A percentile compares a stretch with the other conserved stretches of the same genome.
phyloP scores from a whole-genome alignment of 345 rosid genomes.

The Gossypioides kirkii region DNA sequence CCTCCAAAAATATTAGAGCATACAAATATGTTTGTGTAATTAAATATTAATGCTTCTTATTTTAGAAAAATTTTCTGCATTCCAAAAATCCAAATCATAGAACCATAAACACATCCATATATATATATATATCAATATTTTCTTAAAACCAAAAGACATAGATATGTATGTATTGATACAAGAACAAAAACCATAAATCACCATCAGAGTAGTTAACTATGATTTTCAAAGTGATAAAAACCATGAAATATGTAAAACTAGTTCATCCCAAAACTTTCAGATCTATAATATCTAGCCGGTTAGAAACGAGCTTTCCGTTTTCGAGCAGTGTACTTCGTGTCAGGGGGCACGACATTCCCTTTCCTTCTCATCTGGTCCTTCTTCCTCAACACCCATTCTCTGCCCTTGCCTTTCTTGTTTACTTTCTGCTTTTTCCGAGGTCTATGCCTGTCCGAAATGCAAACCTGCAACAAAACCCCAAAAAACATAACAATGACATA shows the following conservation, averaged over 20 bases:
- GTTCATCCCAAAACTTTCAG: background rate
- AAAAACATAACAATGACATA: background rate
- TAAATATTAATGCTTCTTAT: too few relatives aligned
- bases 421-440: slow-evolving; percentile 75
- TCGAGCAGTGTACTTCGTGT: slow-evolving; percentile 74
- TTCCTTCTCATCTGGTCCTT: slow-evolving; percentile 82
- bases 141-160: background rate
- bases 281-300: background rate
- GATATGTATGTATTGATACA: background rate
- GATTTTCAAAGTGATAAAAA: too few relatives aligned
- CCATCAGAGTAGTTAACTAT: background rate
- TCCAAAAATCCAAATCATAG: background rate
- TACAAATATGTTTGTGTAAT: too few relatives aligned
- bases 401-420: slow-evolving; percentile 61
- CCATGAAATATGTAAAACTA: background rate
- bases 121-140: too few relatives aligned
- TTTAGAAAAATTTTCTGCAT: background rate
- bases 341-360: slow-evolving; percentile 68
- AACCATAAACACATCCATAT: too few relatives aligned
- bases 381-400: slow-evolving; percentile 77
- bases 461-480: slow-evolving; percentile 35
- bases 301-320: slow-evolving; percentile 77
- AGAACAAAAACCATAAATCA: background rate
- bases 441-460: slow-evolving; percentile 62
- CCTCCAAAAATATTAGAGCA: too few relatives aligned